Evolutionary conservation across 2,329 filamentous ascomycete species (phyloP), one percentile per base, ranked within the genome.

Genomic region (Pyrenochaeta sp.): DNA sequence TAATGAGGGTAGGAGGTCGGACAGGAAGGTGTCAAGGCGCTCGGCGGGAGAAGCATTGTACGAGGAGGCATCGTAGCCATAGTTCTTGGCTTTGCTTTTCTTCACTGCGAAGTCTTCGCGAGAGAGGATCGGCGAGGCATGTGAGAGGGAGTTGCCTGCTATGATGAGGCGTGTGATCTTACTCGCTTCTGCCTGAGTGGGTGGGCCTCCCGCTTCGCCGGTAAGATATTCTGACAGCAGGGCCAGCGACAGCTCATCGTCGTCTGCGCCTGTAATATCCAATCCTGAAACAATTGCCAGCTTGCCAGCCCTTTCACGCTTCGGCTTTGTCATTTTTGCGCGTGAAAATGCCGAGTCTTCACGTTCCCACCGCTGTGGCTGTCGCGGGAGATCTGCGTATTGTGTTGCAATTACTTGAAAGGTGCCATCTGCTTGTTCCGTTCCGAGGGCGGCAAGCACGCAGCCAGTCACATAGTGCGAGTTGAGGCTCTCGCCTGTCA

Each of bases 401-500:
- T 93, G 91, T 63, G 97, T 82, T 75, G 97, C 94, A 35, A 98
- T 83, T 6, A 97, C 90, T 66, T 98, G 92, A 56, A 99, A 92
- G 64, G 97, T 91, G 59, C 95, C 95, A 76, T 94, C 89, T 46
- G 86, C 83, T 67, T 97, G 97, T 73, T 99, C 95, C 0, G 92
- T 97, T 31, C 95, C 95, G 79, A 99, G 86, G 2, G 93, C 92
- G n/a, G 92, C 93, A 36, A 98, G 85, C 67, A 99, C 92, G 66
- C 91, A 96, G 21, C 95, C 95, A 0, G 95, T 99, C 2, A 97
- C 94, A 7, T 98, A 83, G 20, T 90, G 82, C 1, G 84, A 83
- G 58, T 83, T 81, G 42, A 99, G 79, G 17, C 86, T 75, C 36
- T 85, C 82, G 2, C 95, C 95, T 0, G 90, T 88, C 7, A 99